These are phyloP conservation scores for Raphanus raphanistrum DNA, from an alignment of 345 rosid species.

Conservation along the genomic window DNA sequence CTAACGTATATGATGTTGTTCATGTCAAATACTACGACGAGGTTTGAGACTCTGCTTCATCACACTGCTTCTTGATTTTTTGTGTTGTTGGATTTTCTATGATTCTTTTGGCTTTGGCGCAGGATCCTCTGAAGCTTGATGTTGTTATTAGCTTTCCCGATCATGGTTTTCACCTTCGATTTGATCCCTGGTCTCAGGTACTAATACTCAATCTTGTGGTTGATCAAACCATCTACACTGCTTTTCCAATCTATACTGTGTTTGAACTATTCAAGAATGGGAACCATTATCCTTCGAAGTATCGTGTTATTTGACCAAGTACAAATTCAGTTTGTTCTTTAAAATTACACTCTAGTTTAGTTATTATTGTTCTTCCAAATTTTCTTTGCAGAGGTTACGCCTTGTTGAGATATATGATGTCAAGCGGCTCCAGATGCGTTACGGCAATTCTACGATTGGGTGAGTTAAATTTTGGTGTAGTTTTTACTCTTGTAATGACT, in stretches of 20 bases:
- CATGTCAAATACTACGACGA: constrained; percentile 90
- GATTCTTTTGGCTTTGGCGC: constrained; percentile 3
- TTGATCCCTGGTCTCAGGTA: constrained; percentile 99
- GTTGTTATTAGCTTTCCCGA: constrained; percentile 95
- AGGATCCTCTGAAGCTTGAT: constrained; percentile 93
- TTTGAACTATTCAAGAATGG: not conserved
- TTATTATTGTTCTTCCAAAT: constrained; percentile 8
- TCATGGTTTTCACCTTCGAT: constrained; percentile 95
- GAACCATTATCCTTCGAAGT: not conserved
- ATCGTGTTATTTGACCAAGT: no score
- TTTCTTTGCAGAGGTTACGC: constrained; percentile 69
- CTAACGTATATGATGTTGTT: constrained; percentile 90
- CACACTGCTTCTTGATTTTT: not conserved
- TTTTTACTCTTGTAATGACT: constrained; percentile 6
- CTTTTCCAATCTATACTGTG: not conserved
- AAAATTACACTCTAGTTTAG: constrained; percentile 1
- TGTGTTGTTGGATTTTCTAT: not conserved
- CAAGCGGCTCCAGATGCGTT: constrained; percentile 93
- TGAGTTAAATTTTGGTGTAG: constrained; percentile 37
- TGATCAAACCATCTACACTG: not conserved
- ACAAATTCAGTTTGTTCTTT: not conserved
- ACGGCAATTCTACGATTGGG: constrained; percentile 84
- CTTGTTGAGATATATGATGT: constrained; percentile 86
- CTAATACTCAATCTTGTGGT: not conserved
- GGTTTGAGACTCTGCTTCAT: constrained; percentile 47